Percentiles rank a stretch among this genome's conserved stretches.
These are phyloP conservation scores for Alternaria incomplexa DNA, from an alignment of 2,329 filamentous ascomycete genomes.

Conservation along the genomic window DNA sequence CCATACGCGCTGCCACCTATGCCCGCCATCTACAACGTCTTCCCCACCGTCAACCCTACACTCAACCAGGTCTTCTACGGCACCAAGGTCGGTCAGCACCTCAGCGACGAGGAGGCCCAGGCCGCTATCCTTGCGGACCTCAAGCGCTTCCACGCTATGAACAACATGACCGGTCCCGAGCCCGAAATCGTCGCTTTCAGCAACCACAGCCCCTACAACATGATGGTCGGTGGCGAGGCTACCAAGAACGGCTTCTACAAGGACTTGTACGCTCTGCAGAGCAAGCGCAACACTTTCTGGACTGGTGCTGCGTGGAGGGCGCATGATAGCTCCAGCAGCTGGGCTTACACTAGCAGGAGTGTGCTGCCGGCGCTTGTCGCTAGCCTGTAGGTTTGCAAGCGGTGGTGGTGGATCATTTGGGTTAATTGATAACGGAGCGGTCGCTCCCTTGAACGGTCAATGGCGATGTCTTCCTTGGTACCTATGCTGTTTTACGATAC, in stretches of 20 bases:
- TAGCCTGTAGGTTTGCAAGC: background rate
- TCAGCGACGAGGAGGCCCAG: conserved; percentile 20
- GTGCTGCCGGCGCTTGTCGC: conserved; percentile 41
- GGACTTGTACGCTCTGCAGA: conserved; percentile 29
- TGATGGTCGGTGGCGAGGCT: conserved; percentile 16
- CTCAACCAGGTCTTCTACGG: conserved; percentile 25
- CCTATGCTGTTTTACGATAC: background rate
- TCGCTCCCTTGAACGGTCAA: background rate
- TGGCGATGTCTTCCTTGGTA: background rate
- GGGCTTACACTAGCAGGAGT: conserved; percentile 42
- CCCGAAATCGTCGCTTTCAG: conserved; percentile 31
- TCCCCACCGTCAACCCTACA: conserved; percentile 17
- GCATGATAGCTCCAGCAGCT: conserved; percentile 23
- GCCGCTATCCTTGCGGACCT: conserved; percentile 21
- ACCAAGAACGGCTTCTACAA: conserved; percentile 28
- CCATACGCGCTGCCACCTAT: conserved; percentile 40
- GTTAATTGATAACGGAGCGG: background rate
- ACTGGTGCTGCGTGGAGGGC: conserved; percentile 25
- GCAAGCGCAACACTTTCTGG: conserved; percentile 27
- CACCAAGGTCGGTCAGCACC: conserved; percentile 14
- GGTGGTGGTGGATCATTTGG: background rate
- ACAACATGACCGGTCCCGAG: conserved; percentile 1
- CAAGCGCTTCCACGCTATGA: conserved; percentile 14
- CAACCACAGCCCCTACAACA: conserved; percentile 34
- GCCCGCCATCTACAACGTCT: conserved; percentile 39